Evolutionary conservation across 2,329 filamentous ascomycete species (phyloP).

Genomic region (Exophiala xenobiotica): DNA sequence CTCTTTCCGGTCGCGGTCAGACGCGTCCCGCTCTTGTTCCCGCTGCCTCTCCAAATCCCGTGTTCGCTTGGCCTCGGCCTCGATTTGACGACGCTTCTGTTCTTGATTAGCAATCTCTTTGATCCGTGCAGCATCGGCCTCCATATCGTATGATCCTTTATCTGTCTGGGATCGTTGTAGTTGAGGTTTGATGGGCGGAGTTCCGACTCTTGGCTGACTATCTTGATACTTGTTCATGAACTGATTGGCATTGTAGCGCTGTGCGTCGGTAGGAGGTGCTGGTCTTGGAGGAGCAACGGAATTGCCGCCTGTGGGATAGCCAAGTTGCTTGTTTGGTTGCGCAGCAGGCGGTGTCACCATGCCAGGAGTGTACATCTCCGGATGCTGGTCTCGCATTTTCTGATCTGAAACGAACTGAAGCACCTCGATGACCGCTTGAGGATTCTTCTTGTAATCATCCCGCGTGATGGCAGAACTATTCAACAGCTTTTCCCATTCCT

Average conservation of each 20-base stretch:
- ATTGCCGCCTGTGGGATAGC: conserved; percentile 52
- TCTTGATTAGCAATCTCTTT: conserved; percentile 60
- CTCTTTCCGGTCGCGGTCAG: conserved; percentile 69
- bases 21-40: conserved; percentile 50
- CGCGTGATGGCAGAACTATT: conserved; percentile 97
- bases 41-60: conserved; percentile 39
- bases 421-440: conserved; percentile 70
- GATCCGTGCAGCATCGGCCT: conserved; percentile 45
- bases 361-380: conserved; percentile 57
- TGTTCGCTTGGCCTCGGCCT: conserved; percentile 41
- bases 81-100: conserved; percentile 49
- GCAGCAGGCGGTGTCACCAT: conserved; percentile 42
- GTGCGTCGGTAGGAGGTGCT: conserved; percentile 53
- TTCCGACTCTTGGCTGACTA: conserved; percentile 31
- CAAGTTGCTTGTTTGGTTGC: conserved; percentile 59
- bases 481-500: conserved; percentile 95
- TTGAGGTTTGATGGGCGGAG: conserved; percentile 51
- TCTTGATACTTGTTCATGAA: conserved; percentile 34
- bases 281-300: conserved; percentile 70
- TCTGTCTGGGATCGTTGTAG: conserved; percentile 55
- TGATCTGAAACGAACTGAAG: conserved; percentile 70
- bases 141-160: conserved; percentile 39
- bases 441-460: conserved; percentile 97
- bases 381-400: conserved; percentile 63
- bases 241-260: conserved; percentile 47